These are phyloP conservation scores for Phaseolus coccineus DNA, from an alignment of 331 rosid genomes.

Conservation along the genomic window DNA sequence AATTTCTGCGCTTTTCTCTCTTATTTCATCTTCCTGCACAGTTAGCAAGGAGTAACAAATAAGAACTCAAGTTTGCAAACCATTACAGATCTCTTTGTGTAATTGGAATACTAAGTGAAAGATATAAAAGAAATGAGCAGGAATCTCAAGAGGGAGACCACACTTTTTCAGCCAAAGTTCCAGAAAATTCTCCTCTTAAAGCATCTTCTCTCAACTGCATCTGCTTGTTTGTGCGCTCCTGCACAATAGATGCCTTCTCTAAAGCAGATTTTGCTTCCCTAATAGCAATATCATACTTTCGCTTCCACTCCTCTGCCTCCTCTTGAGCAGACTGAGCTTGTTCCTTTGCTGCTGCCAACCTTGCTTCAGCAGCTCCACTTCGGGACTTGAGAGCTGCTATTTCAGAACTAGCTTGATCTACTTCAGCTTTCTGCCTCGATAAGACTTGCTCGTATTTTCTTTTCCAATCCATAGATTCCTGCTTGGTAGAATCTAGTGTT, in stretches of 20 bases:
- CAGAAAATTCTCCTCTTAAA: constrained; percentile 82
- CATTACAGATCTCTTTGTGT: neutral
- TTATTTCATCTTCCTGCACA: constrained; percentile 83
- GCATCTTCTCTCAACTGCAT: constrained; percentile 90
- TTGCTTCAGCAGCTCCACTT: constrained; percentile 89
- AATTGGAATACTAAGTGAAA: constrained; percentile 26
- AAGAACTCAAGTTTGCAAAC: constrained; percentile 24
- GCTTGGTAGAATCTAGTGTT: constrained; percentile 74
- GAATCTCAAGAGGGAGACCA: constrained; percentile 21
- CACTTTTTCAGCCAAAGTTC: constrained; percentile 82
- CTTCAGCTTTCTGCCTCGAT: constrained; percentile 87
- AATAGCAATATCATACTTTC: constrained; percentile 83
- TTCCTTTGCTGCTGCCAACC: constrained; percentile 88
- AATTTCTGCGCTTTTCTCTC: constrained; percentile 69
- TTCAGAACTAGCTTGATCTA: constrained; percentile 81
- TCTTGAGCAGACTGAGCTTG: constrained; percentile 94
- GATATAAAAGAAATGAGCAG: neutral
- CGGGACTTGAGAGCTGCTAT: constrained; percentile 85
- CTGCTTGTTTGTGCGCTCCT: constrained; percentile 80
- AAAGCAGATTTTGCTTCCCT: constrained; percentile 90
- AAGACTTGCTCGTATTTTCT: constrained; percentile 76
- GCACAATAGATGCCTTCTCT: constrained; percentile 84
- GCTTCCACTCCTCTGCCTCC: constrained; percentile 97
- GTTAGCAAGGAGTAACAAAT: constrained; percentile 40
- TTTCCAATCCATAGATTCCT: constrained; percentile 86